Percentiles rank a stretch among this genome's conserved stretches.
Conservation (phyloP, 495 filamentous ascomycete genomes). For the Neurospora discreta region DNA sequence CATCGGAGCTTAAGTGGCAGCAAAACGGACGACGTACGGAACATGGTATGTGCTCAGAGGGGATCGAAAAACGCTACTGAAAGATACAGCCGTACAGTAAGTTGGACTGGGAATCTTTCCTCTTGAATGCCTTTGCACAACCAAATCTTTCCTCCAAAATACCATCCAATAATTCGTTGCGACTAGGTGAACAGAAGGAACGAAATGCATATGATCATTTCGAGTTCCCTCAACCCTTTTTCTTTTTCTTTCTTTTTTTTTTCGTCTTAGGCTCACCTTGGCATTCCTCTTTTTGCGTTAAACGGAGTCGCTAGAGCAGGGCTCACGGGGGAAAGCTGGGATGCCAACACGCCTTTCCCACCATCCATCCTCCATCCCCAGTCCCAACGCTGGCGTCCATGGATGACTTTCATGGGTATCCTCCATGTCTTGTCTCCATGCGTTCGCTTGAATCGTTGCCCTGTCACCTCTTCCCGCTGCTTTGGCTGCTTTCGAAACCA, state of each 20-base stretch:
- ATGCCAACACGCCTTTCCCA: conserved; percentile 3
- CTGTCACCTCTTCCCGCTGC: conserved; percentile 18
- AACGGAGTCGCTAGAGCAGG: not conserved
- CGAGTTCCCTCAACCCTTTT: not conserved
- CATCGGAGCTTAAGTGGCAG: not conserved
- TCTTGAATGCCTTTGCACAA: not conserved
- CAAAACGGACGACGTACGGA: not conserved
- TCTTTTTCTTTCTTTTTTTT: not conserved
- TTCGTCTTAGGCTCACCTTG: not conserved
- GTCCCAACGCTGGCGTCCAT: conserved; percentile 8
- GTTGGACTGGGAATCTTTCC: not conserved
- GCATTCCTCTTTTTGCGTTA: not conserved
- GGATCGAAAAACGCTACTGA: not conserved
- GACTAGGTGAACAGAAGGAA: not conserved
- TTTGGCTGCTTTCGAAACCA: conserved; percentile 13
- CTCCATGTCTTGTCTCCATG: conserved; percentile 15
- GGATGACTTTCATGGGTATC: conserved; percentile 12
- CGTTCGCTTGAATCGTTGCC: conserved; percentile 9
- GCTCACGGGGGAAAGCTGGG: not conserved
- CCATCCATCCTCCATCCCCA: not conserved
- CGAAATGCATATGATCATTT: not conserved
- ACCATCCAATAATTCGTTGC: not conserved
- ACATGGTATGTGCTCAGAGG: not conserved
- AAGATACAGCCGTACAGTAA: not conserved
- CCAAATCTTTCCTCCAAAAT: not conserved